Evolutionary conservation across 192 early-diverging fungal species (phyloP), one percentile per base, ranked within the genome.

Genomic region (Phlyctochytrium arcticum): DNA sequence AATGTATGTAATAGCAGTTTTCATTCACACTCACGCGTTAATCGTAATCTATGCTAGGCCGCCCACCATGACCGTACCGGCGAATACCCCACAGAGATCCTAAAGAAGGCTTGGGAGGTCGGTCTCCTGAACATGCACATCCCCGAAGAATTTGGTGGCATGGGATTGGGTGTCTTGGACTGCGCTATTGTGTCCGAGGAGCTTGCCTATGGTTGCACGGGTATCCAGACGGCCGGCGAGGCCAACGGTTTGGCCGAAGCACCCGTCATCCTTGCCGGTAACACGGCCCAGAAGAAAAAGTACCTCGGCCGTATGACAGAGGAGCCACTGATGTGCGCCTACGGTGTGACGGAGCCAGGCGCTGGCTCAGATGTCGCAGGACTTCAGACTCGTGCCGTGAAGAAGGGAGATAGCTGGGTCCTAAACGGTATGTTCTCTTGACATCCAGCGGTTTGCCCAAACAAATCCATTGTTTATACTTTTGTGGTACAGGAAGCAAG

Each of bases 271-370:
- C 81, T 95, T 24, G 91, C 92, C 44, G 95, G 89, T 53, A 94
- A 80, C 76, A 87, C 93, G 50, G 80, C 72, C 12, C 93, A 95
- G 62, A 93, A 94, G 85, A 90, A 93, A 73, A 98, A 98, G 83
- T 98, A 98, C 72, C 80, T 98, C 31, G 95, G 95, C 35, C 84
- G 95, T 42, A 95, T 98, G 95, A 89, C 91, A 2, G 93, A 98
- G 72, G 93, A 86, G 68, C 95, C 95, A 12, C 71, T 98, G 68
- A 93, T 98, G 89, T 93, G 93, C 34, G 91, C 89, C 2, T 98
- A 98, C 78, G 87, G 93, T 67, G 93, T 82, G 3, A 82, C 75
- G 31, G 80, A 79, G 56, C 75, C 78, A 19, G 67, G 69, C 36
- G 80, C 82, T 30, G 76, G 77, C 37, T 88, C 85, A 0, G 91